These are phyloP conservation scores for Malassezia vespertilionis DNA, from an alignment of 1,284 basidiomycete species.

Conservation along the genomic window DNA sequence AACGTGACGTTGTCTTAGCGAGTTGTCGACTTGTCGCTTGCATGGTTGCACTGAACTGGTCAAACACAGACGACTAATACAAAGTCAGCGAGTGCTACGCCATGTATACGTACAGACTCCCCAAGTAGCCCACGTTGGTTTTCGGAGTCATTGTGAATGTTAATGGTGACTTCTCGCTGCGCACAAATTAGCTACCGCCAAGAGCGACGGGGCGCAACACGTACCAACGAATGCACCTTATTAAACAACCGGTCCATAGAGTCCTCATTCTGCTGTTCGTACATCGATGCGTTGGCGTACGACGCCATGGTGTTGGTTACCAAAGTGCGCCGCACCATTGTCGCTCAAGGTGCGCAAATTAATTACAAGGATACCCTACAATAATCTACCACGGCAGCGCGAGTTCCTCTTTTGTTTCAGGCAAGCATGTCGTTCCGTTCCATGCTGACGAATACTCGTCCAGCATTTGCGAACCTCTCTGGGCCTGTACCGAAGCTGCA, in stretches of 20 bases:
- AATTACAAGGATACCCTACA: too few relatives aligned
- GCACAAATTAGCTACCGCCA: too few relatives aligned
- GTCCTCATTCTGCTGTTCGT: slow-evolving; percentile 43
- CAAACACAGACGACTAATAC: slow-evolving; percentile 21
- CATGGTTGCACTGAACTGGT: slow-evolving; percentile 28
- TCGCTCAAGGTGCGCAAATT: too few relatives aligned
- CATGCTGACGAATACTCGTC: too few relatives aligned
- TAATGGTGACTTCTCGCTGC: slow-evolving; percentile 34
- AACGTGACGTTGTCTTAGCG: slow-evolving; percentile 20
- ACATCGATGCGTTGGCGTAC: slow-evolving; percentile 11
- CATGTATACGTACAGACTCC: slow-evolving; percentile 14
- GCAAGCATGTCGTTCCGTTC: too few relatives aligned
- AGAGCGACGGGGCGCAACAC: not conserved
- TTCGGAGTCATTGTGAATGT: slow-evolving; percentile 40
- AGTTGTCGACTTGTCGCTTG: slow-evolving; percentile 28
- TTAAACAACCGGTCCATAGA: slow-evolving; percentile 35
- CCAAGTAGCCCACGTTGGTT: slow-evolving; percentile 20
- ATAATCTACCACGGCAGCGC: too few relatives aligned
- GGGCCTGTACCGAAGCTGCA: too few relatives aligned
- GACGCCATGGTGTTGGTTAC: not conserved
- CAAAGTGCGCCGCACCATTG: not conserved
- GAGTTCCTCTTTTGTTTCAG: too few relatives aligned
- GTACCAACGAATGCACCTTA: slow-evolving; percentile 28
- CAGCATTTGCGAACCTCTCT: too few relatives aligned
- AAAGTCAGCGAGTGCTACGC: too few relatives aligned